phyloP scores from a whole-genome alignment of 2,329 filamentous ascomycete species.

The Cladosporium cucumerinum region DNA sequence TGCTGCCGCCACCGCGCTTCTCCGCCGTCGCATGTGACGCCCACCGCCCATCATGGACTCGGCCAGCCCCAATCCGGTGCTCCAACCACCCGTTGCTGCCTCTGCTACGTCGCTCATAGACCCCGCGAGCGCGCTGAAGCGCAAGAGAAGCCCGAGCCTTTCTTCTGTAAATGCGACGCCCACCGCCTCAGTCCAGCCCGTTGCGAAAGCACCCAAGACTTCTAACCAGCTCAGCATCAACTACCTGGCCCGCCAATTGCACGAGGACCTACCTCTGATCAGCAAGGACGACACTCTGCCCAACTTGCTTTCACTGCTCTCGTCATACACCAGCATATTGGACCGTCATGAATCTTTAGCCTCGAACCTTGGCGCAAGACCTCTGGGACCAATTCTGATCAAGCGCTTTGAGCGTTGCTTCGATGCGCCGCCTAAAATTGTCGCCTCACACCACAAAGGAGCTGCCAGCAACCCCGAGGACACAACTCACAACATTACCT shows the following conservation, averaged over 20 bases:
- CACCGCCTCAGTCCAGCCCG: conserved; percentile 28
- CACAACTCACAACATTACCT: conserved; percentile 58
- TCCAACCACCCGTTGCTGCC: neutral
- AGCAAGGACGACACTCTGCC: conserved; percentile 67
- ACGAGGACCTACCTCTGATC: conserved; percentile 60
- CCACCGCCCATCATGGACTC: conserved; percentile 5
- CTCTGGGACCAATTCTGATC: conserved; percentile 76
- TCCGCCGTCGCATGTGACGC: conserved; percentile 6
- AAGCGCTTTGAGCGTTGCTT: conserved; percentile 85
- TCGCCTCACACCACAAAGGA: conserved; percentile 52
- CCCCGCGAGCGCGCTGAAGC: conserved; percentile 40
- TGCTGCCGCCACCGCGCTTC: conserved; percentile 10
- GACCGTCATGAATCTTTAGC: conserved; percentile 84
- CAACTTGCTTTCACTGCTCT: conserved; percentile 68
- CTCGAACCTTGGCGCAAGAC: conserved; percentile 77
- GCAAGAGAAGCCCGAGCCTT: conserved; percentile 43
- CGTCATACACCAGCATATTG: conserved; percentile 80
- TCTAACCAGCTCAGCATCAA: conserved; percentile 63
- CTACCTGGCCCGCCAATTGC: conserved; percentile 62
- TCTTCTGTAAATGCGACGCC: conserved; percentile 26
- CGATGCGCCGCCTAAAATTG: conserved; percentile 70
- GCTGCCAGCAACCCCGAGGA: conserved; percentile 40
- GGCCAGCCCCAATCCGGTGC: neutral
- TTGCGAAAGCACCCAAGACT: conserved; percentile 53
- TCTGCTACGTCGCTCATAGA: conserved; percentile 15